Evolutionary conservation across 805 yeast species (phyloP).

Genomic region (Pichia insulana): DNA sequence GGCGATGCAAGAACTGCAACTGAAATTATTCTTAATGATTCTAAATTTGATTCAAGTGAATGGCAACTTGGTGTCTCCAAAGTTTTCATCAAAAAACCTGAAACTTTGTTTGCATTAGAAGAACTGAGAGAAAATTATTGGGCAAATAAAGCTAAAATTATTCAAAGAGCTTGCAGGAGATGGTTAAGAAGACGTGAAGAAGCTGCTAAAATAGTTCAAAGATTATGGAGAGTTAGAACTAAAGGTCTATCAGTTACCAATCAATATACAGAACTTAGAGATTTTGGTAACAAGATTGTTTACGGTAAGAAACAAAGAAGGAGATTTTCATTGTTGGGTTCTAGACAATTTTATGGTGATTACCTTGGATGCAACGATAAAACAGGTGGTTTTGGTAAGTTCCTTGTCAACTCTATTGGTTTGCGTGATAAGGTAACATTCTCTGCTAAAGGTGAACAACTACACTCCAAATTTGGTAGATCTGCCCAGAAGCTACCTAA

Average conservation of each 20-base stretch:
- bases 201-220: conserved; percentile 75
- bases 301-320: conserved; percentile 82
- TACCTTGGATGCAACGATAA: conserved; percentile 76
- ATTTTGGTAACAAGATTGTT: conserved; percentile 65
- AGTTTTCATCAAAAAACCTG: conserved; percentile 94
- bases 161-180: conserved; percentile 94
- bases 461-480: conserved; percentile 84
- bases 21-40: conserved; percentile 38
- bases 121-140: conserved; percentile 95
- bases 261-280: conserved; percentile 76
- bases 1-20: conserved; percentile 50
- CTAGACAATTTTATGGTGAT: conserved; percentile 90
- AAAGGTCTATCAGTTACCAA: conserved; percentile 47
- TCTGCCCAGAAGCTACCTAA: conserved; percentile 75
- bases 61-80: conserved; percentile 88
- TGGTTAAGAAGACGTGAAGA: conserved; percentile 73
- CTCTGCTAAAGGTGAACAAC: conserved; percentile 72
- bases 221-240: conserved; percentile 69
- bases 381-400: conserved; percentile 65
- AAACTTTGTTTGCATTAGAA: conserved; percentile 89
- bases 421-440: conserved; percentile 65
- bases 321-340: conserved; percentile 76
- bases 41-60: conserved; percentile 68
- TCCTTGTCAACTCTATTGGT: conserved; percentile 59
- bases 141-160: conserved; percentile 96